Evolutionary conservation across 257 asterid species (phyloP).

Genomic region (Dorcoceras hygrometricum): DNA sequence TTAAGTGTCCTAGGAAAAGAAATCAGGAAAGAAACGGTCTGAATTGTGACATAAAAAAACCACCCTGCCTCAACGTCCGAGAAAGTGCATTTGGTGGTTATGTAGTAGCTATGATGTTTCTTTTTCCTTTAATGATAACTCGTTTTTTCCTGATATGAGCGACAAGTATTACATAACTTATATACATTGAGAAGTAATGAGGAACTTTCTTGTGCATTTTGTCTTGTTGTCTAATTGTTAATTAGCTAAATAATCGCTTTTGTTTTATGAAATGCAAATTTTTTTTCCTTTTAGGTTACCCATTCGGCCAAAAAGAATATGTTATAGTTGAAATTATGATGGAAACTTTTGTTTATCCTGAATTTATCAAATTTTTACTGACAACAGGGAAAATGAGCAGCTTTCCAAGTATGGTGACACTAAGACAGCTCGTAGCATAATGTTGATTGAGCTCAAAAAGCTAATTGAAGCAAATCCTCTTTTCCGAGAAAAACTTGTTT

Average conservation of each 20-base stretch:
- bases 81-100: conserved; percentile 13
- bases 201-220: conserved; percentile 4
- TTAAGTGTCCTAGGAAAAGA: neutral
- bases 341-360: conserved; percentile 2
- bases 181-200: neutral
- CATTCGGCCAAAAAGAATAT: neutral
- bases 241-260: conserved; percentile 9
- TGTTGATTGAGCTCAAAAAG: conserved; percentile 93
- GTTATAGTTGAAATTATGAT: neutral
- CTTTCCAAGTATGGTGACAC: conserved; percentile 96
- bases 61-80: neutral
- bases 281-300: too few relatives aligned
- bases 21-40: neutral
- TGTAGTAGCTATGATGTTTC: neutral
- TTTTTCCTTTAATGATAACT: neutral
- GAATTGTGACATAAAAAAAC: neutral
- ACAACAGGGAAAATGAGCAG: conserved; percentile 95
- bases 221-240: conserved; percentile 1
- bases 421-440: conserved; percentile 94
- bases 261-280: neutral
- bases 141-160: conserved; percentile 2
- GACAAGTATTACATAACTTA: neutral
- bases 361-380: conserved; percentile 21
- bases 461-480: conserved; percentile 96
- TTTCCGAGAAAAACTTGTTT: conserved; percentile 91